Conservation (phyloP, 805 yeast species). For the Kazachstania kunashirensis region DNA sequence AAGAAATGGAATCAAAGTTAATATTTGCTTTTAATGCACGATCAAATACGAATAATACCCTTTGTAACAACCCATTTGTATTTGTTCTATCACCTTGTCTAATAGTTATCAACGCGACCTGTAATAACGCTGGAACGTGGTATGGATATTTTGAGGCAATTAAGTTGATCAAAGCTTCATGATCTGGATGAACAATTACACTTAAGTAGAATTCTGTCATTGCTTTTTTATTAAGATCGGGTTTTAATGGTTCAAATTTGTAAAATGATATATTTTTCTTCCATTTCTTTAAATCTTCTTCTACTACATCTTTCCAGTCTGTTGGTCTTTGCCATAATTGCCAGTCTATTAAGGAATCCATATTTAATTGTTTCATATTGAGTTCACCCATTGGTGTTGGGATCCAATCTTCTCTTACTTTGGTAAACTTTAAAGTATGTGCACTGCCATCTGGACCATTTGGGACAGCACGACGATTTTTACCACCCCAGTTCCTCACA, state of each 20-base stretch:
- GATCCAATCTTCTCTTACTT: conserved; percentile 71
- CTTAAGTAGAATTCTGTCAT: conserved; percentile 49
- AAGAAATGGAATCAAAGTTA: conserved; percentile 42
- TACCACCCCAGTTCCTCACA: conserved; percentile 82
- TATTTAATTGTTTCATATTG: conserved; percentile 44
- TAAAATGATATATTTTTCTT: conserved; percentile 44
- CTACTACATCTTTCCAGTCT: conserved; percentile 44
- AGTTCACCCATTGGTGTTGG: conserved; percentile 59
- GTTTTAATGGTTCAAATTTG: conserved; percentile 35
- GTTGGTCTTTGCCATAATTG: conserved; percentile 30
- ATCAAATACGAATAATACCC: conserved; percentile 72
- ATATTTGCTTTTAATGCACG: conserved; percentile 56
- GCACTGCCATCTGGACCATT: conserved; percentile 43
- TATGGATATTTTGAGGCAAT: conserved; percentile 54
- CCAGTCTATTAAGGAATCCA: conserved; percentile 33
- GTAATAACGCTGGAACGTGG: conserved; percentile 68
- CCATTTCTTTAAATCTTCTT: conserved; percentile 32
- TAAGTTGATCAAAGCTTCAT: conserved; percentile 54
- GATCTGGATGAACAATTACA: conserved; percentile 67
- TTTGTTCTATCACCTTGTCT: conserved; percentile 67
- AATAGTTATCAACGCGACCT: conserved; percentile 61
- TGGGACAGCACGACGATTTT: conserved; percentile 63
- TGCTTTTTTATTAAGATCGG: conserved; percentile 30
- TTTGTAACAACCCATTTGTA: conserved; percentile 64
- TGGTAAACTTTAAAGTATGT: conserved; percentile 57